Conservation (phyloP, 495 filamentous ascomycete species). For the Talaromyces thailandensis region DNA sequence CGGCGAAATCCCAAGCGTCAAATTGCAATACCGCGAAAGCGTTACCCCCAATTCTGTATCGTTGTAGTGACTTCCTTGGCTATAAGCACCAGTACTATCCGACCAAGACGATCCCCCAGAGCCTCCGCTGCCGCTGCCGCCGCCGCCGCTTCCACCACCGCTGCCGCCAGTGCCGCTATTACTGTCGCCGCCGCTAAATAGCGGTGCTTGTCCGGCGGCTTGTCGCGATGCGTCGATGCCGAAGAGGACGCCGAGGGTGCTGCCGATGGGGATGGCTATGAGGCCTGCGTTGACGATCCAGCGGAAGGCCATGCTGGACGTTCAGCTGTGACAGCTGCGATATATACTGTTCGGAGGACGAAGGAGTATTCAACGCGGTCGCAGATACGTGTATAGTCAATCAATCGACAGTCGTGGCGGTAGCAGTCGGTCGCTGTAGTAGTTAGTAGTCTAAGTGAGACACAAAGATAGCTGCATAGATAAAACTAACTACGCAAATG, state of each 20-base stretch:
- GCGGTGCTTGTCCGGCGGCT: conserved; percentile 17
- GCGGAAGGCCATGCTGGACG: conserved; percentile 12
- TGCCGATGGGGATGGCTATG: conserved; percentile 29
- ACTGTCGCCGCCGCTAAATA: conserved; percentile 14
- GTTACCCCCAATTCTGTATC: conserved; percentile 1
- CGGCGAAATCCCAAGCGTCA: conserved; percentile 16
- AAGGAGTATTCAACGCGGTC: neutral
- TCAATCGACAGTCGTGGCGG: too few relatives aligned
- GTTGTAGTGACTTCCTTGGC: conserved; percentile 12
- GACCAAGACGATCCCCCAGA: neutral
- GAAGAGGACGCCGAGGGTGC: conserved; percentile 25
- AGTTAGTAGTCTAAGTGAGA: neutral
- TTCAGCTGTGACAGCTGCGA: neutral
- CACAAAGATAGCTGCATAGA: neutral
- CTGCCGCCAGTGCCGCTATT: conserved; percentile 10
- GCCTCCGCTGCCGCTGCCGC: neutral
- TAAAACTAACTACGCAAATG: neutral
- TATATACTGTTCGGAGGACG: neutral
- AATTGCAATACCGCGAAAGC: conserved; percentile 13
- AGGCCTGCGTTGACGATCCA: conserved; percentile 28
- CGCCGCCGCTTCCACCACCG: conserved; percentile 4
- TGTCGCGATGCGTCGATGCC: conserved; percentile 29
- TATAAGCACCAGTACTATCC: neutral
- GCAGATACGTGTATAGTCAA: neutral
- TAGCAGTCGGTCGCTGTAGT: neutral